Conservation (phyloP, 441 rosid genomes). For the Dalechampia spathulata region DNA sequence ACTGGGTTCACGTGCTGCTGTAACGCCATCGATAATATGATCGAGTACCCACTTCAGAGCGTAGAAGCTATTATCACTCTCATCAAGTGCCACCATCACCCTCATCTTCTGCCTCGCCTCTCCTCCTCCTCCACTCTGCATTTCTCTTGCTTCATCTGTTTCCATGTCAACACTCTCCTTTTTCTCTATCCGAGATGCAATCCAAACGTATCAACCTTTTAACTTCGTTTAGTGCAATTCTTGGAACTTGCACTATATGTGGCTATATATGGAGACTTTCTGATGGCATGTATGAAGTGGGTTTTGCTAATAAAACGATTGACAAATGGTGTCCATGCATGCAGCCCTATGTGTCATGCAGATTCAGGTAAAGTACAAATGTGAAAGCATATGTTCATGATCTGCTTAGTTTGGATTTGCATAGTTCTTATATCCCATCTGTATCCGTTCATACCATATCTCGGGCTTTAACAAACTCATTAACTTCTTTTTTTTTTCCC, state of each 20-base stretch:
- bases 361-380: too few species aligned
- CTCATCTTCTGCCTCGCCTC: conserved; percentile 23
- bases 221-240: neutral
- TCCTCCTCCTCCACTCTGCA: too few species aligned
- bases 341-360: too few species aligned
- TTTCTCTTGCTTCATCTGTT: neutral
- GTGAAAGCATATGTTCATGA: too few species aligned
- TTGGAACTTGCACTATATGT: too few species aligned
- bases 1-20: conserved; percentile 13
- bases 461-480: too few species aligned
- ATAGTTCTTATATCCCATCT: too few species aligned
- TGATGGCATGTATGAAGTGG: neutral
- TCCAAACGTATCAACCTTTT: neutral
- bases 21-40: conserved; percentile 20
- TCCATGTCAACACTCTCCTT: conserved; percentile 8
- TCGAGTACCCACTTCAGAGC: conserved; percentile 62
- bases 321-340: too few species aligned
- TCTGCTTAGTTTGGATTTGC: too few species aligned
- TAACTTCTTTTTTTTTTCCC: too few species aligned
- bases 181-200: neutral
- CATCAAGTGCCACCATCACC: conserved; percentile 61
- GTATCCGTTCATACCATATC: too few species aligned
- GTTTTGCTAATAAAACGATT: neutral
- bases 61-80: conserved; percentile 62
- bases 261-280: neutral